A percentile compares a stretch with the other conserved stretches of the same genome.
Conservation (phyloP, 208 protist species). For the Naegleria lovaniensis region DNA sequence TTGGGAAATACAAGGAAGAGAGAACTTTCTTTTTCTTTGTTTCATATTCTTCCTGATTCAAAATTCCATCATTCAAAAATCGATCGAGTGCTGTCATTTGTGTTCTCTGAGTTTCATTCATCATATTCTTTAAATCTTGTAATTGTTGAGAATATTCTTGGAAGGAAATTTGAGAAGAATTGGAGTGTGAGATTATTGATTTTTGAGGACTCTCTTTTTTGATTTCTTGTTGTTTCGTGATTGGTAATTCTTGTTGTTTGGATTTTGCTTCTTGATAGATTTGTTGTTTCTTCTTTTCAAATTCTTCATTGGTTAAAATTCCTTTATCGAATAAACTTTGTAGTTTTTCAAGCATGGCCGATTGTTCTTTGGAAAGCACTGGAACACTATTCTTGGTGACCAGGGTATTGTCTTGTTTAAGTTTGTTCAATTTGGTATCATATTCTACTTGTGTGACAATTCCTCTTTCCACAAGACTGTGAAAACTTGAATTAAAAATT, state of each 20-base stretch:
- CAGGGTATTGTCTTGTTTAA: not conserved
- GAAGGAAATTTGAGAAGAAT: not conserved
- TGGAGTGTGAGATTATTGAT: not conserved
- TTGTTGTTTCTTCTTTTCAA: conserved; percentile 10
- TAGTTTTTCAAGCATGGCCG: not conserved
- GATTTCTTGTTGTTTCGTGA: not conserved
- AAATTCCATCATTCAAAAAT: not conserved
- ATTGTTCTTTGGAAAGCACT: not conserved
- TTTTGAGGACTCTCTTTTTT: not conserved
- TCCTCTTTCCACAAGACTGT: not conserved
- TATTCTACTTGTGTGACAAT: not conserved
- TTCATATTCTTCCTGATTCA: not conserved
- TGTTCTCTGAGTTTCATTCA: not conserved
- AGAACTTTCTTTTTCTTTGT: not conserved
- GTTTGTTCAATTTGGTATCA: not conserved
- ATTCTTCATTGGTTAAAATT: not conserved
- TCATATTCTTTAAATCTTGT: not conserved
- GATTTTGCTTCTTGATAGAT: not conserved
- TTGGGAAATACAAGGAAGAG: not conserved
- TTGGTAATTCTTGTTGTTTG: not conserved
- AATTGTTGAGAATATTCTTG: not conserved
- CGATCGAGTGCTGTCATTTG: not conserved
- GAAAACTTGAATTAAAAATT: not conserved
- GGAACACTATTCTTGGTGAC: not conserved
- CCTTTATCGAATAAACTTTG: not conserved